These are phyloP conservation scores for Fusarium luffae DNA, from an alignment of 2,329 filamentous ascomycete genomes.

Conservation along the genomic window DNA sequence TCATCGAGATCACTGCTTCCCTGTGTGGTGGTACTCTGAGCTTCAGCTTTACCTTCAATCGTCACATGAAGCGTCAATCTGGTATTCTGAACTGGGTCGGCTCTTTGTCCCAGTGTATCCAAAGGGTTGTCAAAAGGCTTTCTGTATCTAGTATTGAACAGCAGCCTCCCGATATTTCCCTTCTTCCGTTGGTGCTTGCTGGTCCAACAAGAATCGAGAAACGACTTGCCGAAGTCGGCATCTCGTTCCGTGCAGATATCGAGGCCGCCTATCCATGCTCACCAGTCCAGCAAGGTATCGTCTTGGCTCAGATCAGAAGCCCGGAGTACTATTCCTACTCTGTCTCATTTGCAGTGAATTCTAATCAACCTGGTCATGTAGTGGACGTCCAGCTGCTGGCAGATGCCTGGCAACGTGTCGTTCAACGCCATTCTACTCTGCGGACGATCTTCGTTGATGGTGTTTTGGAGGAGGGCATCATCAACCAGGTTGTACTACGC, in stretches of 20 bases:
- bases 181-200: conserved; percentile 21
- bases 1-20: conserved; percentile 33
- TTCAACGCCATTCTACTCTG: conserved; percentile 38
- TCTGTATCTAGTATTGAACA: neutral
- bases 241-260: neutral
- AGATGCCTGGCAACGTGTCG: conserved; percentile 36
- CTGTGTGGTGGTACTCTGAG: neutral
- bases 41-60: conserved; percentile 28
- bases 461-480: conserved; percentile 5
- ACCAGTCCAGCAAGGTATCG: conserved; percentile 37
- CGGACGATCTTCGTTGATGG: conserved; percentile 38
- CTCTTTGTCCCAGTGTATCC: neutral
- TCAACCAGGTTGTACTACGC: conserved; percentile 40
- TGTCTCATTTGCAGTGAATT: conserved; percentile 19
- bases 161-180: neutral
- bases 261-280: conserved; percentile 40
- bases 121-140: neutral
- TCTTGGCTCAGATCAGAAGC: conserved; percentile 34
- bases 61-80: conserved; percentile 6
- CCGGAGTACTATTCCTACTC: conserved; percentile 39
- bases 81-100: neutral
- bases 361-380: accelerated
- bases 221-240: neutral
- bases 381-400: conserved; percentile 17
- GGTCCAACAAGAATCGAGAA: neutral